phyloP scores from a whole-genome alignment of 441 rosid genomes.

The Manihot esculenta region DNA sequence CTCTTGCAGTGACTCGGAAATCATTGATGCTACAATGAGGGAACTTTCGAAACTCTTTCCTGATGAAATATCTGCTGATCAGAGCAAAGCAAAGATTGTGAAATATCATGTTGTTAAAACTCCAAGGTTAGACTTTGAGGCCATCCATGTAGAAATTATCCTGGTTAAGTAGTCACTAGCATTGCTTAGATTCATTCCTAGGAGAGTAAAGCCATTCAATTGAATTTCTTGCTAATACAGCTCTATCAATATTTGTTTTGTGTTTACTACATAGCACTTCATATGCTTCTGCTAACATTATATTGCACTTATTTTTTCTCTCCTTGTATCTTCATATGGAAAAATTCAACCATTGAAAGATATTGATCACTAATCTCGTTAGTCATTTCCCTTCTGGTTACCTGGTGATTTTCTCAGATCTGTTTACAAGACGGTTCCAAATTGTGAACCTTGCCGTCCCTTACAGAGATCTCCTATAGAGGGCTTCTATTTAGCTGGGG shows the following conservation, averaged over 20 bases:
- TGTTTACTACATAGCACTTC: background rate
- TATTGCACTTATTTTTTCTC: background rate
- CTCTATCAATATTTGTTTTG: background rate
- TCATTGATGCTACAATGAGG: constrained; percentile 88
- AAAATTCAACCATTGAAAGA: background rate
- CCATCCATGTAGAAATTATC: background rate
- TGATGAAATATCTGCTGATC: constrained; percentile 81
- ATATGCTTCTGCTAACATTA: background rate
- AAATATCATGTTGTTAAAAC: constrained; percentile 92
- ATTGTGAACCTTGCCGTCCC: constrained; percentile 93
- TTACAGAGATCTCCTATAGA: constrained; percentile 81
- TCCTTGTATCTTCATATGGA: background rate
- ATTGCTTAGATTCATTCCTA: constrained; percentile 1
- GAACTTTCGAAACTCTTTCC: constrained; percentile 94
- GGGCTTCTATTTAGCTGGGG: constrained; percentile 90
- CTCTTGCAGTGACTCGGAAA: constrained; percentile 65
- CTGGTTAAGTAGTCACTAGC: background rate
- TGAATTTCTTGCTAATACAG: background rate
- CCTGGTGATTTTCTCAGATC: constrained; percentile 51
- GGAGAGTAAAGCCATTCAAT: background rate
- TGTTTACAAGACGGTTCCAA: constrained; percentile 81
- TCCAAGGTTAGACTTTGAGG: constrained; percentile 59
- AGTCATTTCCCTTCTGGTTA: constrained; percentile 10
- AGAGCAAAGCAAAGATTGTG: constrained; percentile 81
- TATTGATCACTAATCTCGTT: background rate